phyloP scores from a whole-genome alignment of 176 grass and related monocot genomes.

The Thalia dealbata region DNA sequence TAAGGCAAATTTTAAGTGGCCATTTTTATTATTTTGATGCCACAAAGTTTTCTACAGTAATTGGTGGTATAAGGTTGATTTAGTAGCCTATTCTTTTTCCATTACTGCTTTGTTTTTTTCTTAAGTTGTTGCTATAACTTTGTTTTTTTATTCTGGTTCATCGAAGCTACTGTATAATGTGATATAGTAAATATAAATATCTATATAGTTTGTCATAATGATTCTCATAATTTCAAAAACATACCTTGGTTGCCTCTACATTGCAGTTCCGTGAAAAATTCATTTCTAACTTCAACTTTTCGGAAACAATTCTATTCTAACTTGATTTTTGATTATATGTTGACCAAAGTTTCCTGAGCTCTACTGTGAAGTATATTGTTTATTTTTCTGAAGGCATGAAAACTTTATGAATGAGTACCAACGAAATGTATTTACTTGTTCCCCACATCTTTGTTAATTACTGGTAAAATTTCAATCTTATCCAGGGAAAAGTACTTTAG shows the following conservation, averaged over 20 bases:
- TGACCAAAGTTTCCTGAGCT: background rate
- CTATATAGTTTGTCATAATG: background rate
- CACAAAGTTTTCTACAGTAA: background rate
- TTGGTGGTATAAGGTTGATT: background rate
- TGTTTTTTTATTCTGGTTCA: background rate
- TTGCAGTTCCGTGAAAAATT: no score
- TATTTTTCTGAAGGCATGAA: background rate
- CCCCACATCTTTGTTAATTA: background rate
- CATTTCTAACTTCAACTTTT: background rate
- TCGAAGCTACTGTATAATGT: background rate
- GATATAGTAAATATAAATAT: background rate
- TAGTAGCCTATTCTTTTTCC: background rate
- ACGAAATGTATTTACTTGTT: background rate
- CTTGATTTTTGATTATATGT: background rate
- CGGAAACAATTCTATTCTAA: background rate
- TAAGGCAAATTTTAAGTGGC: background rate
- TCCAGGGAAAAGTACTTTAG: slow-evolving; percentile 90
- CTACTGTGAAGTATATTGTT: background rate
- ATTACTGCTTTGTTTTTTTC: background rate
- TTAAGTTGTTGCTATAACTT: background rate
- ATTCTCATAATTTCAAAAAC: background rate
- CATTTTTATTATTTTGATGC: background rate
- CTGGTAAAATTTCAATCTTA: background rate
- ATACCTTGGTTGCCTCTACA: no score
- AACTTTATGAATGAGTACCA: background rate